Percentiles rank a stretch among this genome's conserved stretches.
Conservation (phyloP, 176 grass and related monocot species). For the Tillandsia leiboldiana region DNA sequence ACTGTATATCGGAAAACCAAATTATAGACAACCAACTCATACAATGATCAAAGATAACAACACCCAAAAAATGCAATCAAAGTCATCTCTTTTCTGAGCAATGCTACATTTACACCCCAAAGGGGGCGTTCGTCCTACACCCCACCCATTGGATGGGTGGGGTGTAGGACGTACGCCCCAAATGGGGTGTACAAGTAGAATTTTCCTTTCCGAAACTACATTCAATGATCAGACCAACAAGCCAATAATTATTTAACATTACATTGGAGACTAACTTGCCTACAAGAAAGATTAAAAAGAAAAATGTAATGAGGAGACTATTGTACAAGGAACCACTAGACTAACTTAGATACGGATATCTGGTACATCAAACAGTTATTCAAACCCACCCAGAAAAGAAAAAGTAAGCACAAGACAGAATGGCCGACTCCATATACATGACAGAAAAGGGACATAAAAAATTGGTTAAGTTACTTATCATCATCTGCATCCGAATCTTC, state of each 20-base stretch:
- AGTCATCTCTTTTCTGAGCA: too few species aligned
- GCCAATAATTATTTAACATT: conserved; percentile 31
- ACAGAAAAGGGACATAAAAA: conserved; percentile 3
- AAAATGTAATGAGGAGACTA: conserved; percentile 24
- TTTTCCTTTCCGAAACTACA: neutral
- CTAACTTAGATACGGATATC: neutral
- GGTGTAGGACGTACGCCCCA: too few species aligned
- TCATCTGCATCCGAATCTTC: conserved; percentile 28
- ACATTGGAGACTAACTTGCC: conserved; percentile 49
- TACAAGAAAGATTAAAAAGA: conserved; percentile 27
- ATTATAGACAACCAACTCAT: too few species aligned
- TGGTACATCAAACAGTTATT: neutral
- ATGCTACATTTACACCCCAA: too few species aligned
- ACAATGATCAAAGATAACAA: too few species aligned
- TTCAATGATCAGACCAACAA: too few species aligned
- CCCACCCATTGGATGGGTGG: too few species aligned
- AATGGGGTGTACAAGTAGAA: too few species aligned
- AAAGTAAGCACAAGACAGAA: neutral
- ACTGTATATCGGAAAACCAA: too few species aligned
- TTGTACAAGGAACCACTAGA: conserved; percentile 36
- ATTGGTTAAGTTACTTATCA: conserved; percentile 15
- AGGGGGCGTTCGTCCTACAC: too few species aligned
- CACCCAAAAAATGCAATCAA: too few species aligned
- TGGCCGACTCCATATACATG: conserved; percentile 6
- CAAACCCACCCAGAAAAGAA: conserved; percentile 7